Base-by-base conservation (phyloP, 2,329 filamentous ascomycete genomes). In the Coleophoma eucalyptorum region DNA sequence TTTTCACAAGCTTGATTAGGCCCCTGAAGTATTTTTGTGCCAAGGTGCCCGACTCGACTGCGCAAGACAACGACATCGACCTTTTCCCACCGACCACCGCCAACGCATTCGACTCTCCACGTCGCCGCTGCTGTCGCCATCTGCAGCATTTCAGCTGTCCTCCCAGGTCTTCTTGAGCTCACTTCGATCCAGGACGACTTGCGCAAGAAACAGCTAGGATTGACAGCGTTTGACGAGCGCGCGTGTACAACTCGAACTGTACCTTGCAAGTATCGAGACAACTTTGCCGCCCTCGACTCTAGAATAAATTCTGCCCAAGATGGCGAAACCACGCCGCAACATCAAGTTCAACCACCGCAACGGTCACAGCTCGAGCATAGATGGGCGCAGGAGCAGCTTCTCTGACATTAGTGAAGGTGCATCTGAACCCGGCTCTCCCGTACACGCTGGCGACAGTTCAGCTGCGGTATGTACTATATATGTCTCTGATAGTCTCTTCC, bases 401-500 rank as follows among this genome's bases (percentile, higher is more conserved):
- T 88, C 86, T 59, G 86, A 89, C 58, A 77, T 77, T 62, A 87
- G 83, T 65, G 85, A 87, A 62, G 75, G 76, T 38, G 73, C 72
- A 46, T 80, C 78, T 41, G 63, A 67, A 43, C 62, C 62, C 48
- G 57, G 57, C 16, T 63, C 62, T 34, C 60, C 60, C 21, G 41
- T 48, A n/a, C 61, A 58, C 46, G 31, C 57, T 12, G 61, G 58
- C 19, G 26, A 6, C 66, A 71, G 65, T 74, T 70, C 57, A 69
- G 70, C 18, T 65, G 62, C 26, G 26, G 26, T 26, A 26, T 26
- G 26, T 26, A 8, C 10, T 26, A 26, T 26, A 5, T 44, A 12
- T 3, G 7, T 37, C 15, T 1, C 26, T 18, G 6, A 11, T n/a
- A 26, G 32, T 26, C 26, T 26, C 26, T 26, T 26, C 11, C 18